Base-by-base conservation (phyloP, 805 yeast species). In the Pichia deserticola region DNA sequence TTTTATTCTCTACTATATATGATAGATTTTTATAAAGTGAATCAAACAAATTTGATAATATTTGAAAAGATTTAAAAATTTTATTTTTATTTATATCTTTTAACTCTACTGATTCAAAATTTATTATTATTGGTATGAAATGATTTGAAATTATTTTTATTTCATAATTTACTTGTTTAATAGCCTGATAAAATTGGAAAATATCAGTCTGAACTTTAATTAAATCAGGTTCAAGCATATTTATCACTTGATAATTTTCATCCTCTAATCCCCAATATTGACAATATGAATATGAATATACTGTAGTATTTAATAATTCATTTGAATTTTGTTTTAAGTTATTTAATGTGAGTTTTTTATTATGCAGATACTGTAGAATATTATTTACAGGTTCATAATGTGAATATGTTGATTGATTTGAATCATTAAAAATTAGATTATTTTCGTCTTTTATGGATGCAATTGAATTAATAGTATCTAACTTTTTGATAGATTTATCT, bases 331-430 rank as follows among this genome's bases (percentile, higher is more conserved):
- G 29, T 13, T 35, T 30, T 29, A 48, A 20, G 6, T 13, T 44
- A 9, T 40, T 30, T 5, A 34, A 27, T 5, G 51, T 48, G 7
- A 34, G 12, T 25, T 41, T 50, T 25, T 37, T 33, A 13, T 15
- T 47, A 5, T n/a, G 27, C 15, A 44, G 40, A 5, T 12, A 25
- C 9, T 44, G 29, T 13, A 48, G 30, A 7, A 48, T 48, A 25
- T 40, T 12, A 27, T 48, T 48, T 6, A 44, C 41, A 9, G 51
- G 51, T 36, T 48, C 51, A 36, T 48, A 48, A 27, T 49, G 50
- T 8, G 50, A 50, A 39, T 27, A 40, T 7, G 25, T 20, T 11
- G 25, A 2, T 20, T 20, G 20, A 20, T 20, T 20, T 20, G 3
- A 20, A 20, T 20, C 20, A 20, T 20, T 20, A 20, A 20, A 20